Evolutionary conservation across 139 green algal species (phyloP), one percentile per base, ranked within the genome.

Genomic region (Closterium sp.): DNA sequence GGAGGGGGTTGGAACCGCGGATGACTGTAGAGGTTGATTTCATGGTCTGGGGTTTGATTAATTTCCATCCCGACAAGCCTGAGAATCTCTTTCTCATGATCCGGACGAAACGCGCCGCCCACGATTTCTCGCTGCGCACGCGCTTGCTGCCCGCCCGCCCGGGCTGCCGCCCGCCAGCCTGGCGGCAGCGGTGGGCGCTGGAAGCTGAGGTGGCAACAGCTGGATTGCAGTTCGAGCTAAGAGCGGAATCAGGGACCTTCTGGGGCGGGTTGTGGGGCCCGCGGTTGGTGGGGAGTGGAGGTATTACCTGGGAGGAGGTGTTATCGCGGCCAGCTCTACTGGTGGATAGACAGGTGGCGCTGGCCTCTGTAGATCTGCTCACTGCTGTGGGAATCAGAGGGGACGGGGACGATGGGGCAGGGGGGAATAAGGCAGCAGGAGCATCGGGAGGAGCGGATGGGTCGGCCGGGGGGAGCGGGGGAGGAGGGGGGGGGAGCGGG

Each of bases 101-200:
- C 27, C 88, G 30, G 27, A 85, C 88, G 62, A 70, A 84, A 30
- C n/a, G 22, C 27, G 30, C 27, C 13, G 88, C 88, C 22, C 88
- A 19, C 13, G 88, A 73, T 28, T 73, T 91, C 45, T 85, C 45
- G 24, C 13, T 91, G 50, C 28, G 27, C n/a, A 42, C 88, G 45
- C 88, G 50, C 88, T 31, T 19, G 22, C 22, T 86, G 29, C 88
- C 88, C 50, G 85, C 21, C 88, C 13, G 13, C 24, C 45, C 27
- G 4, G 88, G 88, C 62, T 91, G 88, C n/a, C 88, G n/a, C 22
- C 30, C 22, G 45, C 88, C 88, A 24, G 29, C 88, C 4, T 91
- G 88, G 88, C 24, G n/a, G 29, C 88, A 91, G 88, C 27, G 29
- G 88, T 91, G 88, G 88, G n/a, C 29, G 13, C 19, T 91, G 50